Evolutionary conservation across 352 stramenopile genomes (phyloP), one percentile per base, ranked within the genome.

Genomic region (Globisporangium alternatum): DNA sequence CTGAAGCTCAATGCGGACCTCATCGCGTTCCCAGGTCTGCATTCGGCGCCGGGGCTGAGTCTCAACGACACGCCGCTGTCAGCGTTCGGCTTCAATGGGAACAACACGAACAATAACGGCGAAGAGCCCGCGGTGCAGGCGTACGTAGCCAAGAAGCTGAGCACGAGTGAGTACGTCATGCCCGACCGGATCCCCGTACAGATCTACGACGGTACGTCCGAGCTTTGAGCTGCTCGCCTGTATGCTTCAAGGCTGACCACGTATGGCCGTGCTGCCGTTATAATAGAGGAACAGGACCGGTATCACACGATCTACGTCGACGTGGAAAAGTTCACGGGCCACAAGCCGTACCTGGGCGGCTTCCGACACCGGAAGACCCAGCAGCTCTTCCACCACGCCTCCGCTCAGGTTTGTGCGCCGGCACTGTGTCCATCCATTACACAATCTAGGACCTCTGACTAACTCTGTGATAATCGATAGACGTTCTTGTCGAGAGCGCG

Each of bases 311-410:
- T 96, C 54, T 53, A 72, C 2, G 84, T 97, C 9, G 75, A 84
- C 17, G 80, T 97, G 30, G 75, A 84, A 13, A 95, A 95, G 66
- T 93, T 91, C 45, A 69, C 64, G 4, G 81, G 75, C 10, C 70
- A 70, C 7, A 98, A 98, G 65, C 67, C 78, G 37, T 98, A 93
- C 65, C 54, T 97, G 9, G 94, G 94, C 13, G 94, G 94, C 10
- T 98, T 93, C 63, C 74, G 81, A 37, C 78, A 98, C 71, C 88
- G 88, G 31, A 89, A 93, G 54, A 98, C 77, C 0, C 82, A 92
- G 47, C 77, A 89, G 49, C 71, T 96, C 19, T 98, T 95, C 68
- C 93, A 98, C 67, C 92, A 98, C 66, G 93, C 90, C 10, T 87
- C 77, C 2, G 81, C 80, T 2, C 93, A 98, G 77, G 83, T 92